phyloP scores from a whole-genome alignment of 768 basidiomycete genomes.

The Amanita phalloides region DNA sequence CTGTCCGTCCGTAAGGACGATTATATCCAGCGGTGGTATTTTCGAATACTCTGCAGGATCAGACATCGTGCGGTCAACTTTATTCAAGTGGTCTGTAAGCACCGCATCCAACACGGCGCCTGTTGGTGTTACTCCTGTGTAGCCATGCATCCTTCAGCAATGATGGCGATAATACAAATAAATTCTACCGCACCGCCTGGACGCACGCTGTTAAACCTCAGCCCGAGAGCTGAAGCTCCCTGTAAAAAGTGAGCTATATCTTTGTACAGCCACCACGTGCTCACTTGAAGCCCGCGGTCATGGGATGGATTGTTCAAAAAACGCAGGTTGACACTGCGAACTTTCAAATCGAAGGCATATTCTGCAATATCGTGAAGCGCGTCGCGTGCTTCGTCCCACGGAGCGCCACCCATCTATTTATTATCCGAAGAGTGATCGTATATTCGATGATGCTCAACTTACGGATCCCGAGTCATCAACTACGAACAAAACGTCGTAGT shows the following conservation, averaged over 20 bases:
- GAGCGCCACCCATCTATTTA: conserved; percentile 11
- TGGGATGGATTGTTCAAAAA: conserved; percentile 15
- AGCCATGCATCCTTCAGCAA: neutral
- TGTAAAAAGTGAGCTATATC: neutral
- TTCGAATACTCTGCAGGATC: conserved; percentile 8
- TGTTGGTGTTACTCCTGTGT: conserved; percentile 18
- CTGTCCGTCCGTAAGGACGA: conserved; percentile 22
- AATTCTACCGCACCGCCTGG: conserved; percentile 7
- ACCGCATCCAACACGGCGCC: conserved; percentile 15
- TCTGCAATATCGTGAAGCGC: conserved; percentile 19
- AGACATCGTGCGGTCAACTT: conserved; percentile 2
- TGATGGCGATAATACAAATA: neutral
- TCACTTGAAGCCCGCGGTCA: neutral
- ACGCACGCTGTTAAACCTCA: conserved; percentile 12
- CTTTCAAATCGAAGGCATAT: conserved; percentile 15
- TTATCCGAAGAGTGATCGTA: neutral
- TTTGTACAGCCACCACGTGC: neutral
- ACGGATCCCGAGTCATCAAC: conserved; percentile 21
- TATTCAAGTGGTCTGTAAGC: conserved; percentile 11
- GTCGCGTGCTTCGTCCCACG: conserved; percentile 17
- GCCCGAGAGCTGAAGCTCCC: conserved; percentile 10
- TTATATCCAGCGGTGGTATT: conserved; percentile 21
- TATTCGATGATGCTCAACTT: neutral
- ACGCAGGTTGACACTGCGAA: conserved; percentile 14
- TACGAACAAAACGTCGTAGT: conserved; percentile 18